phyloP scores from a whole-genome alignment of 345 rosid species.

The Bretschneidera sinensis region DNA sequence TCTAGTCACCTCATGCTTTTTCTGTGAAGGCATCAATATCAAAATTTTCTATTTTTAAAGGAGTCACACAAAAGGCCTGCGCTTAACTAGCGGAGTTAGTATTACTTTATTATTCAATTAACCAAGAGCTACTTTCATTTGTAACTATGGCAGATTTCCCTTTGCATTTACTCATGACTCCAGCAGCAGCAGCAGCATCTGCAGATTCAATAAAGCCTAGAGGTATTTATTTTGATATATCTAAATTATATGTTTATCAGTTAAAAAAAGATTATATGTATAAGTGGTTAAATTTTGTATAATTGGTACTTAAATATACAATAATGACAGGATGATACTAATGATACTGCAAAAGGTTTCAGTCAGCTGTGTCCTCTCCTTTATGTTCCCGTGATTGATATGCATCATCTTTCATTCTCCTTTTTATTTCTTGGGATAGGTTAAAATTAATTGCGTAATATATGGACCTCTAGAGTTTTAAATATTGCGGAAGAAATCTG shows the following conservation, averaged over 20 bases:
- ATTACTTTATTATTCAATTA: background rate
- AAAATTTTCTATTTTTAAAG: background rate
- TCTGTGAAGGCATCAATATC: slow-evolving; percentile 4
- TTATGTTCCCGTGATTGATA: background rate
- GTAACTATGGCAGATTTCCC: slow-evolving; percentile 26
- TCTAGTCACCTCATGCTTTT: slow-evolving; percentile 7
- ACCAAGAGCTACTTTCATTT: background rate
- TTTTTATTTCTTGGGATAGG: background rate
- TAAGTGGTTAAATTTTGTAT: no score
- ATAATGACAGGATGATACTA: background rate
- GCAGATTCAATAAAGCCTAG: slow-evolving; percentile 68
- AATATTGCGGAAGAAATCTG: no score
- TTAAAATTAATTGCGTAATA: background rate
- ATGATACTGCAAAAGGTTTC: background rate
- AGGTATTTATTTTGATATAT: slow-evolving; percentile 40
- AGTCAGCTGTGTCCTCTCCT: background rate
- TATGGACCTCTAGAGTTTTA: background rate
- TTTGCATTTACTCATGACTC: slow-evolving; percentile 44
- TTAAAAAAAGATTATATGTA: no score
- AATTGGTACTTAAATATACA: no score
- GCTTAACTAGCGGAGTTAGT: background rate
- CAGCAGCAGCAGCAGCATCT: slow-evolving; percentile 31
- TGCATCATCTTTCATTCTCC: background rate
- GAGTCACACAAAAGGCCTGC: background rate
- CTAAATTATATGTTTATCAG: no score